Evolutionary conservation across 371 early-diverging fungal genomes (phyloP).

Genomic region (Vairimorpha necatrix): DNA sequence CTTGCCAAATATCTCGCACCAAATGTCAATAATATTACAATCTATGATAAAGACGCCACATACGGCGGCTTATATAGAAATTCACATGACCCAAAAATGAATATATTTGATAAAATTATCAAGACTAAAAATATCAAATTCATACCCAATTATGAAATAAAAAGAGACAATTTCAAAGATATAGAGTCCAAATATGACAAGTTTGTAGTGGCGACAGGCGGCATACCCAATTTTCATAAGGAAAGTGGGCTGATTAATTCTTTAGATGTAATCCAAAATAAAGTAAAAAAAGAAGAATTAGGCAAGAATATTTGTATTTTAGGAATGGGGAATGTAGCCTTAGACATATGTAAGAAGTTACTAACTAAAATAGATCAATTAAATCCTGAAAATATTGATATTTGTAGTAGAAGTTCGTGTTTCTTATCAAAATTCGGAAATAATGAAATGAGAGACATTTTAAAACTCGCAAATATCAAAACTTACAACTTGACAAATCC

Average conservation of each 20-base stretch:
- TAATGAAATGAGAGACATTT: constrained; percentile 20
- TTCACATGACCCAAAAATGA: constrained; percentile 32
- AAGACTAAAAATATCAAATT: constrained; percentile 27
- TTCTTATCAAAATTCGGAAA: constrained; percentile 38
- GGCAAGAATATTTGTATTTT: constrained; percentile 42
- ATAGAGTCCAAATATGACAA: constrained; percentile 29
- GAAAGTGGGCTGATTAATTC: constrained; percentile 1
- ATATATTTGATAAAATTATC: constrained; percentile 17
- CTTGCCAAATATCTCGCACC: constrained; percentile 28
- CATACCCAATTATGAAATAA: constrained; percentile 14
- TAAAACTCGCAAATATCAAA: constrained; percentile 8
- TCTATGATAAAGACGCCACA: constrained; percentile 41
- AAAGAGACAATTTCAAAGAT: neutral
- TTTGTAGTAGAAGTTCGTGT: constrained; percentile 5
- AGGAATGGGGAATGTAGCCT: constrained; percentile 57
- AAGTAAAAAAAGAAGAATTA: constrained; percentile 1
- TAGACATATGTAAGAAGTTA: constrained; percentile 34
- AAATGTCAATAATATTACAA: neutral
- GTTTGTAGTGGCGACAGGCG: constrained; percentile 51
- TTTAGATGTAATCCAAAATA: constrained; percentile 1
- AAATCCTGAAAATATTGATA: constrained; percentile 8
- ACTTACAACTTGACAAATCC: neutral
- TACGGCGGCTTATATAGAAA: constrained; percentile 44
- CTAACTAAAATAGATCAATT: neutral
- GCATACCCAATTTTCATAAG: constrained; percentile 5